Base-by-base conservation (phyloP, 257 asterid genomes). In the Rhazya stricta region DNA sequence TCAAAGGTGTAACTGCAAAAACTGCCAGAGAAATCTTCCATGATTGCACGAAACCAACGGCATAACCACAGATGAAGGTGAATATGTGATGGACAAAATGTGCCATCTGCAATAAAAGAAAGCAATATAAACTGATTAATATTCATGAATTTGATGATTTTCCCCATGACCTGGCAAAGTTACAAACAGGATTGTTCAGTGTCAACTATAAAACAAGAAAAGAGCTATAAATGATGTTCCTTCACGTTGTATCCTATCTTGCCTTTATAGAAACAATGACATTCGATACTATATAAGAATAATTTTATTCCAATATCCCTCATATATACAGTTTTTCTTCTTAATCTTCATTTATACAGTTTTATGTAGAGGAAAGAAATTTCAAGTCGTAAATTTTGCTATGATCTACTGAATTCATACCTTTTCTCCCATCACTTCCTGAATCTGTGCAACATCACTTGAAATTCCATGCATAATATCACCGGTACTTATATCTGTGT, bases 401-500 rank as follows among this genome's bases (percentile, higher is more conserved):
- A 48, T 15, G 54, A 2, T 48, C 54, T 13, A 37, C n/a, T 27
- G 25, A 41, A 37, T 66, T 23, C 18, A 9, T 74, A 92, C 97
- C 96, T 92, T 92, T 65, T 92, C 96, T 30, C 96, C 90, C 96
- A 90, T 90, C 51, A 92, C 94, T 89, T 90, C 97, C 83, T 92
- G 96, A 72, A 92, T 92, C 77, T 89, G 96, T 68, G 96, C 96
- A 61, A 92, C 97, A 71, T 92, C 97, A 60, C 96, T 90, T 19
- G 96, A 89, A 79, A 92, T 92, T 74, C 97, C 96, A 76, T 92
- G 97, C 97, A 92, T 92, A 32, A 92, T 84, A 75, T 90, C 97
- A 65, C 94, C 80, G 0, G 97, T 90, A 62, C 85, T 88, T 30
- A 92, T 70, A 60, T 88, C 86, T 9, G 89, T 92, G 83, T 90